Base-by-base conservation (phyloP, 768 basidiomycete species). In the Cystobasidiopsis lactophilus region DNA sequence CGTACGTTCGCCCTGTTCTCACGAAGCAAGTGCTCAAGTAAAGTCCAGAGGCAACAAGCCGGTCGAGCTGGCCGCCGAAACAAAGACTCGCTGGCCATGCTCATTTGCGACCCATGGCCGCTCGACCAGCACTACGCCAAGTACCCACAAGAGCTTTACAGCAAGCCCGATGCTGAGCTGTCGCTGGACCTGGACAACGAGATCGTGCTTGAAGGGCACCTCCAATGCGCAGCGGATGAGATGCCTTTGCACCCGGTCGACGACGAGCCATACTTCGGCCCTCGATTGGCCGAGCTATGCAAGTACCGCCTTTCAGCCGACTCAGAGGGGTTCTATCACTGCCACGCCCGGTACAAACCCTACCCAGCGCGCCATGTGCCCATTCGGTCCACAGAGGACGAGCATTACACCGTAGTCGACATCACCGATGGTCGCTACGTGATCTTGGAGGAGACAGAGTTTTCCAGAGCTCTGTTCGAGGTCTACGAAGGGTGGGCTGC, bases 401-500 rank as follows among this genome's bases (percentile, higher is more conserved):
- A 84, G 33, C 77, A 74, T 56, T 91, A 89, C 64, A 70, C 70
- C 21, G 72, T 86, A 18, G 71, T 86, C 11, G 78, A 84, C 57
- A 62, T 82, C 38, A 75, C 71, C 40, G 64, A 63, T 24, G 72
- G 65, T 19, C 0, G 65, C 68, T 19, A 69, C 63, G 21, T 48
- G 18, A 70, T 82, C 30, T 61, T 91, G 9, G 85, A 91, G 66
- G 83, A 88, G 63, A 70, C 85, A 23, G 86, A 89, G 65, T 65
- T 79, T 39, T 84, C 81, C 21, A 70, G 85, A 29, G 83, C 84
- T 0, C 67, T 85, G 51, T 91, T 88, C 58, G 86, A 89, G 65
- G 68, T 58, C 9, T 91, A 88, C 60, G 85, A 88, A 67, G 86
- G 85, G n/a, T n/a, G n/a, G n/a, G n/a, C n/a, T n/a, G n/a, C n/a